Conservation (phyloP, 495 filamentous ascomycete species). For the Penicillium malachiteum region DNA sequence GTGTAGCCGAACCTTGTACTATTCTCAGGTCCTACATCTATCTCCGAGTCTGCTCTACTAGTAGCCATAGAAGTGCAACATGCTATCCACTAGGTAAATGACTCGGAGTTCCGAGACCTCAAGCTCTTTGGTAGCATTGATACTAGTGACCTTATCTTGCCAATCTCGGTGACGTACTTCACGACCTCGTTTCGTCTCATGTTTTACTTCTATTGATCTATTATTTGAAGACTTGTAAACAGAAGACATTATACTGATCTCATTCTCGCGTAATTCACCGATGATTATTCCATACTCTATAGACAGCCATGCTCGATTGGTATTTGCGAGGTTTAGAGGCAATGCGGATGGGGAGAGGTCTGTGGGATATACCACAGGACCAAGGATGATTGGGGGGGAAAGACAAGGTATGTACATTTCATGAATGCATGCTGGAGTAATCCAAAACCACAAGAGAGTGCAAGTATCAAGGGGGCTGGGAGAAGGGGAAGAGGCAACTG, state of each 20-base stretch:
- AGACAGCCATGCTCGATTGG: conserved; percentile 33
- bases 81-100: no score
- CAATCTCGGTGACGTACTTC: no score
- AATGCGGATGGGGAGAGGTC: conserved; percentile 20
- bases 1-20: no score
- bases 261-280: conserved; percentile 31
- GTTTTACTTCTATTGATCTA: no score
- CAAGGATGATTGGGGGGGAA: conserved; percentile 9
- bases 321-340: conserved; percentile 30
- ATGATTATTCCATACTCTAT: conserved; percentile 40
- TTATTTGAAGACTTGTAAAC: no score
- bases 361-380: conserved; percentile 17
- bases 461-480: conserved; percentile 13
- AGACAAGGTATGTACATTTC: conserved; percentile 42
- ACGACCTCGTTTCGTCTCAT: no score
- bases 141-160: no score
- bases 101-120: no score
- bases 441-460: conserved; percentile 17
- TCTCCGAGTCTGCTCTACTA: no score
- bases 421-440: conserved; percentile 30
- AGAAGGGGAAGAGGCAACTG: conserved; percentile 8
- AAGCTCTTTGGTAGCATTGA: no score
- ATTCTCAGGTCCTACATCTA: no score
- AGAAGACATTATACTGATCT: conserved; percentile 27
- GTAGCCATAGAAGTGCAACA: no score